phyloP scores from a whole-genome alignment of 2,329 filamentous ascomycete species.

The Pseudocercospora cruenta region DNA sequence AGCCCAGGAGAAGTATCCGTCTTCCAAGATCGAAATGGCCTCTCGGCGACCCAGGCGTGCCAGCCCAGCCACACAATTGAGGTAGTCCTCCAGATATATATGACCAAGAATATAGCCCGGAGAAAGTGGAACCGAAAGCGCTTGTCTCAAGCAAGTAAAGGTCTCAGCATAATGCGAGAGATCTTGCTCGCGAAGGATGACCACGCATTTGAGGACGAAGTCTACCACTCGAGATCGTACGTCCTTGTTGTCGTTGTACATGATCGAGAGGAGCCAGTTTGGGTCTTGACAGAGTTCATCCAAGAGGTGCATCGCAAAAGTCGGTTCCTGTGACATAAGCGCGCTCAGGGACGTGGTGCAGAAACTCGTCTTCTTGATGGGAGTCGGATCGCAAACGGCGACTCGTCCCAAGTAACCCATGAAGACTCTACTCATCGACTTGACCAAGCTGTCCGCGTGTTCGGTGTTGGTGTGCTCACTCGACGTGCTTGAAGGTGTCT shows the following conservation, averaged over 20 bases:
- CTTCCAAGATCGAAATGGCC: constrained; percentile 23
- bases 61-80: constrained; percentile 20
- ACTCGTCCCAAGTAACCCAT: constrained; percentile 22
- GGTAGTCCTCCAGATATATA: constrained; percentile 22
- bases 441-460: constrained; percentile 2
- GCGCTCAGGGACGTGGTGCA: constrained; percentile 10
- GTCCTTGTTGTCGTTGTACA: constrained; percentile 16
- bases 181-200: constrained; percentile 20
- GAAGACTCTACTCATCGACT: constrained; percentile 10
- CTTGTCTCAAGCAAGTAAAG: constrained; percentile 16
- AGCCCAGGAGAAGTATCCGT: constrained; percentile 26
- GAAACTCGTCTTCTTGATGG: constrained; percentile 16
- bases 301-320: constrained; percentile 12
- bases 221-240: constrained; percentile 14
- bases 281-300: constrained; percentile 9
- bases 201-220: constrained; percentile 22
- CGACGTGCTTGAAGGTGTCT: not conserved
- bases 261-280: constrained; percentile 20
- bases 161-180: constrained; percentile 10
- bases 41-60: constrained; percentile 22
- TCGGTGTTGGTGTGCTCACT: not conserved
- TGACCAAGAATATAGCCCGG: not conserved
- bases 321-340: constrained; percentile 15
- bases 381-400: constrained; percentile 16
- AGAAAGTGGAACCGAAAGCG: constrained; percentile 19